Percentiles rank a stretch among this genome's conserved stretches.
Conservation (phyloP, 1,284 basidiomycete genomes). For the Waitea zeae region DNA sequence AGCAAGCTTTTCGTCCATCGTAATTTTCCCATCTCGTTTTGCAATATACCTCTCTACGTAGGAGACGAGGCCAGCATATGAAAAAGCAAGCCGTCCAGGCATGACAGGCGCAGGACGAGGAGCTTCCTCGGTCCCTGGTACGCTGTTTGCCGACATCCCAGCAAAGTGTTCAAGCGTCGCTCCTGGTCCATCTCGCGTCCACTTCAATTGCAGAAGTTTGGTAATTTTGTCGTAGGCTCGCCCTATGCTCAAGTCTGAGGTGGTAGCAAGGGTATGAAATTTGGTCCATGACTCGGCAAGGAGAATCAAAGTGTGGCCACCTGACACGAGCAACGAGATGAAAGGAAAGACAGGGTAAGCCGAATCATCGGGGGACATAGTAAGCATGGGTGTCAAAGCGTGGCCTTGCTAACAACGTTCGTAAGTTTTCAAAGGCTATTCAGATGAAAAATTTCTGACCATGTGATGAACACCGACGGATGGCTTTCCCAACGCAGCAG, state of each 20-base stretch:
- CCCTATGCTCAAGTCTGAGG: constrained; percentile 62
- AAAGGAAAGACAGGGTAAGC: constrained; percentile 59
- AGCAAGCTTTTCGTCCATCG: constrained; percentile 18
- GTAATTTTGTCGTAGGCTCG: constrained; percentile 70
- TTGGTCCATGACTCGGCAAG: constrained; percentile 40
- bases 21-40: constrained; percentile 20
- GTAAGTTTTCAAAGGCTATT: constrained; percentile 2
- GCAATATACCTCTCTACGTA: constrained; percentile 36
- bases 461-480: constrained; percentile 88
- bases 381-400: constrained; percentile 72
- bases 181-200: constrained; percentile 41
- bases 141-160: no score
- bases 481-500: constrained; percentile 61
- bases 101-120: no score
- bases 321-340: constrained; percentile 74
- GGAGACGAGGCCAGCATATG: constrained; percentile 60
- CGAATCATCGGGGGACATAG: constrained; percentile 25
- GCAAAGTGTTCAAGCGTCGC: constrained; percentile 58
- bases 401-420: constrained; percentile 70
- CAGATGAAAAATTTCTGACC: constrained; percentile 27
- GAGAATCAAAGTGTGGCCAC: constrained; percentile 81
- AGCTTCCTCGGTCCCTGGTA: no score
- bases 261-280: constrained; percentile 64
- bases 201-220: constrained; percentile 45
- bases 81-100: constrained; percentile 44